Evolutionary conservation across 2,329 filamentous ascomycete species (phyloP).

Genomic region (Hyphodiscus sp.): DNA sequence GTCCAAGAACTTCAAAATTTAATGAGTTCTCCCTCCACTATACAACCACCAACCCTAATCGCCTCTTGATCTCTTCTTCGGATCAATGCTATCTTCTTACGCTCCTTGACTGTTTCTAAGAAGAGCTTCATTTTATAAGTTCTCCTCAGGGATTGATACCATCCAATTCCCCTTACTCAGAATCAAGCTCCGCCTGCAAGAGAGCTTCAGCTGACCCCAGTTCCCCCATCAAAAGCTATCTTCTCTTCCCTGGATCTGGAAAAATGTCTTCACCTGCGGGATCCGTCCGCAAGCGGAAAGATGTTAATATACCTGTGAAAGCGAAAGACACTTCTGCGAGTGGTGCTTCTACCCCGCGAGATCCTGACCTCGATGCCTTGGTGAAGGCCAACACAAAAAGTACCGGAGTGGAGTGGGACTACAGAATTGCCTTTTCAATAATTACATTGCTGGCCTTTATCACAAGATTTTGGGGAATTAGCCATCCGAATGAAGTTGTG

Average conservation of each 20-base stretch:
- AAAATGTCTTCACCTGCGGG: constrained; percentile 28
- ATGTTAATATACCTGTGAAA: constrained; percentile 40
- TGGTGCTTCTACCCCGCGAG: constrained; percentile 27
- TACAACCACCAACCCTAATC: constrained; percentile 4
- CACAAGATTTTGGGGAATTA: constrained; percentile 94
- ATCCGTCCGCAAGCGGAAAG: constrained; percentile 32
- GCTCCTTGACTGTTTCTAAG: constrained; percentile 14
- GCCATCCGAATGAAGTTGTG: constrained; percentile 90
- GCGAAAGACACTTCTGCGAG: constrained; percentile 39
- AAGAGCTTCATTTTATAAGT: constrained; percentile 6
- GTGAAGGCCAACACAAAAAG: constrained; percentile 36
- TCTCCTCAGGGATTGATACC: not conserved
- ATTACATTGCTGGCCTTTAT: constrained; percentile 81
- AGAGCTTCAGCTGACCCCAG: constrained; percentile 16
- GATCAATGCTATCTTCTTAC: constrained; percentile 25
- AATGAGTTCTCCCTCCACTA: not conserved
- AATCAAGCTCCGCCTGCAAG: not conserved
- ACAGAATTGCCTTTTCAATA: constrained; percentile 69
- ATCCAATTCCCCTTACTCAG: not conserved
- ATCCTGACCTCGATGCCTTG: constrained; percentile 44
- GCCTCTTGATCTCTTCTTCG: constrained; percentile 21
- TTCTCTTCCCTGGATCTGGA: constrained; percentile 12
- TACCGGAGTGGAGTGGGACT: constrained; percentile 66
- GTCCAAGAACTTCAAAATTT: not conserved
- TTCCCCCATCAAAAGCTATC: constrained; percentile 5